These are phyloP conservation scores for Dioscorea zingiberensis DNA, from an alignment of 106 monocot species.

Conservation along the genomic window DNA sequence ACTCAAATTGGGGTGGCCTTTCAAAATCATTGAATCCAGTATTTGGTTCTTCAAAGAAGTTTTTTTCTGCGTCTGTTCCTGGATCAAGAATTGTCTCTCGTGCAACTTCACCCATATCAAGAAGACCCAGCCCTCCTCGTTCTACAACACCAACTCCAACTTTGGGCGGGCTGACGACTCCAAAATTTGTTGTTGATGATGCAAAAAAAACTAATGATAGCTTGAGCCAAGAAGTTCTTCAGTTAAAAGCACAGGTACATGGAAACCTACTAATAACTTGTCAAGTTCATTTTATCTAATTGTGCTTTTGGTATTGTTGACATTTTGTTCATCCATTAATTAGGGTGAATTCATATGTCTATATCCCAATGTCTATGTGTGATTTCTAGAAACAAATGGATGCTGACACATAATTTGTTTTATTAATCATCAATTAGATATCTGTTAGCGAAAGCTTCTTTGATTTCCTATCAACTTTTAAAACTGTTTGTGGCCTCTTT, in stretches of 20 bases:
- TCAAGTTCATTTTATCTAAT: not conserved
- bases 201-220: slow-evolving; percentile 41
- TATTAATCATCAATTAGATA: too few relatives aligned
- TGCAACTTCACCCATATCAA: slow-evolving; percentile 84
- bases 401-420: too few relatives aligned
- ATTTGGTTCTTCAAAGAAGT: slow-evolving; percentile 88
- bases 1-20: slow-evolving; percentile 56
- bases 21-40: slow-evolving; percentile 92
- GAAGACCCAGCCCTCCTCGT: slow-evolving; percentile 80
- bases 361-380: too few relatives aligned
- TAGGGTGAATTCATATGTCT: too few relatives aligned
- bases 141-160: slow-evolving; percentile 96
- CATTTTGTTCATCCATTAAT: too few relatives aligned
- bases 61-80: slow-evolving; percentile 95
- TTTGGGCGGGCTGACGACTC: slow-evolving; percentile 71
- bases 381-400: too few relatives aligned
- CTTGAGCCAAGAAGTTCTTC: slow-evolving; percentile 67
- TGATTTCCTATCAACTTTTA: too few relatives aligned
- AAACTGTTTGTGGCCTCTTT: too few relatives aligned
- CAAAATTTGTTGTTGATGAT: slow-evolving; percentile 53
- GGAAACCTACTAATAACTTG: not conserved
- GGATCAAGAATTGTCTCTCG: slow-evolving; percentile 93
- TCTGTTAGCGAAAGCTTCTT: too few relatives aligned
- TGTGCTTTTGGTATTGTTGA: not conserved
- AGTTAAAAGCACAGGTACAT: slow-evolving; percentile 78